Evolutionary conservation across 495 filamentous ascomycete species (phyloP).

Genomic region (Talaromyces proteolyticus): DNA sequence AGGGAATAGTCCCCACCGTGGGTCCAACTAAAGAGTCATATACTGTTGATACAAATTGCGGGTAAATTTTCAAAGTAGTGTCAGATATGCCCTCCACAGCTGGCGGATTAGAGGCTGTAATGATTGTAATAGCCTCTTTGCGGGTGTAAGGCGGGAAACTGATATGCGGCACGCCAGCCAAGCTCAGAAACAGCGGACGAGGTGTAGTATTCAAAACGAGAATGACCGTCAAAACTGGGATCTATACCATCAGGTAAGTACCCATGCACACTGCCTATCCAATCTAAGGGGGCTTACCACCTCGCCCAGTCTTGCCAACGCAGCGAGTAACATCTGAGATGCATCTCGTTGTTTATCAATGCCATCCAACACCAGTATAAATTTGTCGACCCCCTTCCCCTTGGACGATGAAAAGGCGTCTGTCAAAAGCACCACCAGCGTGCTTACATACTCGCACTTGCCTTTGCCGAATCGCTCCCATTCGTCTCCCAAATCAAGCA

Average conservation of each 20-base stretch:
- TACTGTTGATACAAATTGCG: conserved; percentile 35
- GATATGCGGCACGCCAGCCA: conserved; percentile 68
- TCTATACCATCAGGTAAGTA: conserved; percentile 40
- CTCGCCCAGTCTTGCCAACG: conserved; percentile 71
- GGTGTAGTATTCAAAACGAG: conserved; percentile 69
- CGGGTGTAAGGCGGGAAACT: conserved; percentile 84
- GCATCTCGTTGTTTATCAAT: conserved; percentile 84
- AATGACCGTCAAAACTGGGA: conserved; percentile 71
- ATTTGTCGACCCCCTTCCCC: conserved; percentile 40
- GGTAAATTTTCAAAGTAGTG: conserved; percentile 24
- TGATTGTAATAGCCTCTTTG: conserved; percentile 66
- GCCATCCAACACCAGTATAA: conserved; percentile 85
- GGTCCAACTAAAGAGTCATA: conserved; percentile 38
- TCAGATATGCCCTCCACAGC: conserved; percentile 19
- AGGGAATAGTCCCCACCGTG: conserved; percentile 37
- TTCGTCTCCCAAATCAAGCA: conserved; percentile 30
- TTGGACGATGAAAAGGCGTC: conserved; percentile 33
- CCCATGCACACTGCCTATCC: not conserved
- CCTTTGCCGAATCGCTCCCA: conserved; percentile 39
- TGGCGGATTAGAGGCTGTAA: conserved; percentile 44
- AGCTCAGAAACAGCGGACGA: conserved; percentile 63
- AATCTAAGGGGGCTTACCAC: conserved; percentile 44
- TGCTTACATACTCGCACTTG: conserved; percentile 71
- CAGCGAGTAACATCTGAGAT: conserved; percentile 74
- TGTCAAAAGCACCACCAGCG: conserved; percentile 64